phyloP scores from a whole-genome alignment of 768 basidiomycete species.

The Suillus subalutaceus region DNA sequence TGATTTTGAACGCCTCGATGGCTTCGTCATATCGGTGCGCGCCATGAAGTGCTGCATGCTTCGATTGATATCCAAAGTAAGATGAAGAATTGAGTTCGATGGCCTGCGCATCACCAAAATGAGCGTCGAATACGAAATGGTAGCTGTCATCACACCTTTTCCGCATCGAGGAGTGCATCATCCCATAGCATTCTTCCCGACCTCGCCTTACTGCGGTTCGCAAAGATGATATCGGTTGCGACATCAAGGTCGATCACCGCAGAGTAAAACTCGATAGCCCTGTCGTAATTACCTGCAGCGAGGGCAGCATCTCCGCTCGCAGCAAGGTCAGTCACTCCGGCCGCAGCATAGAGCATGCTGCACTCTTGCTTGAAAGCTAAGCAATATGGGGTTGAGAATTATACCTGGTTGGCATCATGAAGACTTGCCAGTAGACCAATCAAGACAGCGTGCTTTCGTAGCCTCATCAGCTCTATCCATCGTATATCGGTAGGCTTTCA shows the following conservation, averaged over 20 bases:
- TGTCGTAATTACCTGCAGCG: background rate
- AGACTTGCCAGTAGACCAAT: background rate
- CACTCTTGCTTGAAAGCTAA: background rate
- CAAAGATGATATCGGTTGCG: background rate
- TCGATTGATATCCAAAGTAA: background rate
- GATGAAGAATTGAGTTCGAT: background rate
- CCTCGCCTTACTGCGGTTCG: background rate
- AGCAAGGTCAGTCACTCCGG: background rate
- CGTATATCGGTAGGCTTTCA: background rate
- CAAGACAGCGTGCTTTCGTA: background rate
- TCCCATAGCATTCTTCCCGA: background rate
- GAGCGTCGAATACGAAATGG: background rate
- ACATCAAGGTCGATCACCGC: background rate
- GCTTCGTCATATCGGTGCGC: background rate
- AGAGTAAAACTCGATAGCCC: background rate
- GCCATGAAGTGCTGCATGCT: background rate
- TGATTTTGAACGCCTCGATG: background rate
- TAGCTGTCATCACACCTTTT: background rate
- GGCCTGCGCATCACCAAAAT: background rate
- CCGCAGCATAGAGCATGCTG: background rate
- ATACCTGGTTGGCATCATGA: background rate
- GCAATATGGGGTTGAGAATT: background rate
- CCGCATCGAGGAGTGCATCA: background rate
- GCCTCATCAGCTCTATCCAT: background rate
- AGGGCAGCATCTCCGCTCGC: background rate